These are phyloP conservation scores for Penicillium ochrochloron DNA, from an alignment of 495 filamentous ascomycete species.

Conservation along the genomic window DNA sequence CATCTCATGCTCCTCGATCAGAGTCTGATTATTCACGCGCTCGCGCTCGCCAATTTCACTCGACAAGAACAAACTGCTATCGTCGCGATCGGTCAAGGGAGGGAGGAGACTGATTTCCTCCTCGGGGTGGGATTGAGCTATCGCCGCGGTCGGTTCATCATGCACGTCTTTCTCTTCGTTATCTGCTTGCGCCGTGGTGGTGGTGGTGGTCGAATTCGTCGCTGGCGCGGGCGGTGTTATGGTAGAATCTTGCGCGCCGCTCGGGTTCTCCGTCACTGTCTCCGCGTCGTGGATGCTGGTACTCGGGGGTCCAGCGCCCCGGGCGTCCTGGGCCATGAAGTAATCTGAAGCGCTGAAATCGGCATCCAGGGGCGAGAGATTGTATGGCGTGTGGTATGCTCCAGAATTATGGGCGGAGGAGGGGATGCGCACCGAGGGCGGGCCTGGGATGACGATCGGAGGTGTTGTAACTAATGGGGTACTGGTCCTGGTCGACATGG, in stretches of 20 bases:
- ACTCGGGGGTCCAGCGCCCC: conserved; percentile 34
- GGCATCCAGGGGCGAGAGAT: conserved; percentile 43
- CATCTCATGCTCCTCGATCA: conserved; percentile 69
- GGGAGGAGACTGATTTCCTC: conserved; percentile 38
- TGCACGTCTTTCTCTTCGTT: conserved; percentile 28
- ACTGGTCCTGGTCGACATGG: conserved; percentile 44
- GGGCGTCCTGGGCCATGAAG: conserved; percentile 46
- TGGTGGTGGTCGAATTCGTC: conserved; percentile 6
- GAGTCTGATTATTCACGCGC: conserved; percentile 50
- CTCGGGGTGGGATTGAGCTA: conserved; percentile 19
- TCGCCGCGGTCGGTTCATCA: conserved; percentile 22
- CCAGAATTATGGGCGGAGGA: conserved; percentile 39
- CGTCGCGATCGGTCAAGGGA: conserved; percentile 46
- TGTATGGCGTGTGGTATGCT: conserved; percentile 41
- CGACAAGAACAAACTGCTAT: conserved; percentile 43
- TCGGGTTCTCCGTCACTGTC: conserved; percentile 11
- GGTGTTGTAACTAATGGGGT: conserved; percentile 31
- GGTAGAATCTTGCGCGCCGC: conserved; percentile 27
- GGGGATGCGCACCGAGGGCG: conserved; percentile 31
- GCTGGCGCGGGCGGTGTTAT: conserved; percentile 10
- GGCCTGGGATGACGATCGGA: conserved; percentile 29
- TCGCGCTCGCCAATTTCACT: conserved; percentile 48
- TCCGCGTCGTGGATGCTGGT: conserved; percentile 25
- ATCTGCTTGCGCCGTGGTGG: conserved; percentile 17
- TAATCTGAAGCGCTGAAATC: conserved; percentile 37